phyloP scores from a whole-genome alignment of 768 basidiomycete genomes.

The Rhizopogon vesiculosus region DNA sequence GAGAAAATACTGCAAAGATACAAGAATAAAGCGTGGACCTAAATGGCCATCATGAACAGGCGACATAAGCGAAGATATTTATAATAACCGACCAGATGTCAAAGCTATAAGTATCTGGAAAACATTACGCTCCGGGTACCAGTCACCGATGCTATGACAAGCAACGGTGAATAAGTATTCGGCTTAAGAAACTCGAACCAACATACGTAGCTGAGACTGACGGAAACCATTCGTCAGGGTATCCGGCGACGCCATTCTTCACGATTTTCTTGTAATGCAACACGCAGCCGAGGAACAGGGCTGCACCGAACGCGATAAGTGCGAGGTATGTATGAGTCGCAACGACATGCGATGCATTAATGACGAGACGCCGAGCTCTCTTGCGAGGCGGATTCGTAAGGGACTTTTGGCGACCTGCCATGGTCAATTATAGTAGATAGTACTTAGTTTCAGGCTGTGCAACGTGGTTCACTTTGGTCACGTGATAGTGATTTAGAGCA shows the following conservation, averaged over 20 bases:
- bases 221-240: constrained; percentile 88
- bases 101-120: constrained; percentile 88
- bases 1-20: constrained; percentile 59
- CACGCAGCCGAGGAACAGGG: constrained; percentile 57
- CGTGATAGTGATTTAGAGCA: background rate
- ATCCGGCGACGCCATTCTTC: constrained; percentile 78
- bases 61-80: background rate
- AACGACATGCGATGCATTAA: constrained; percentile 53
- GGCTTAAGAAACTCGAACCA: background rate
- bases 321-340: constrained; percentile 64
- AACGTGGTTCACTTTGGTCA: no score
- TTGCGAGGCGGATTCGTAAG: constrained; percentile 2
- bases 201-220: constrained; percentile 82
- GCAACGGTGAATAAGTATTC: background rate
- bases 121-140: constrained; percentile 80
- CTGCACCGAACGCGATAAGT: constrained; percentile 55
- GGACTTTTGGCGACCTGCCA: constrained; percentile 15
- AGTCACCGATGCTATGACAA: constrained; percentile 75
- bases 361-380: constrained; percentile 12
- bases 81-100: constrained; percentile 51
- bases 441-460: no score
- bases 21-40: constrained; percentile 75
- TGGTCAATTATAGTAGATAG: background rate
- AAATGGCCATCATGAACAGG: background rate
- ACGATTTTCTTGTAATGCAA: constrained; percentile 84